Evolutionary conservation across 192 early-diverging fungal genomes (phyloP).

Genomic region (Dissophora globulifera): DNA sequence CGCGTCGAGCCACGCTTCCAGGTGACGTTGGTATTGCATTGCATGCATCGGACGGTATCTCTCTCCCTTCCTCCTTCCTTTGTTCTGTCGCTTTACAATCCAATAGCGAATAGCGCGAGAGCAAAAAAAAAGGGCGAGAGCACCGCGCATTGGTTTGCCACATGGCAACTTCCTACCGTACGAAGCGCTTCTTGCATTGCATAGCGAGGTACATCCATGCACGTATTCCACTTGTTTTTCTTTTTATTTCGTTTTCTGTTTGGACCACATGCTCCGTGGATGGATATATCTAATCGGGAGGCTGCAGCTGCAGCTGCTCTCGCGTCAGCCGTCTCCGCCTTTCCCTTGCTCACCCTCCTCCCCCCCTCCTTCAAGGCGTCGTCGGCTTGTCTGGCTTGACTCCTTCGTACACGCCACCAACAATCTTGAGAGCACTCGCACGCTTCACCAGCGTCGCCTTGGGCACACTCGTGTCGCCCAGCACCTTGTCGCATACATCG

Average conservation of each 20-base stretch:
- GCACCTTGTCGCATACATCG: slow-evolving; percentile 89
- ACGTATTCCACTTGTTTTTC: not conserved
- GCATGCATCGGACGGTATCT: too few relatives aligned
- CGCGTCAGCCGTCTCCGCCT: not conserved
- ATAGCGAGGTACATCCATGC: too few relatives aligned
- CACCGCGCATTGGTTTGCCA: too few relatives aligned
- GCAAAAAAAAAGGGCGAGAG: too few relatives aligned
- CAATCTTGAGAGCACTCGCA: slow-evolving; percentile 81
- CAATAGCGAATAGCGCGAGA: too few relatives aligned
- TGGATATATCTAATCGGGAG: slow-evolving; percentile 11
- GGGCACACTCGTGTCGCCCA: slow-evolving; percentile 72
- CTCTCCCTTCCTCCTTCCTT: too few relatives aligned
- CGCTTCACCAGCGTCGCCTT: slow-evolving; percentile 71
- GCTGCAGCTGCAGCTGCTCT: not conserved
- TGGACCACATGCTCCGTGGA: not conserved
- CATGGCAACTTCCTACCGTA: too few relatives aligned
- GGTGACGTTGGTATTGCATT: too few relatives aligned
- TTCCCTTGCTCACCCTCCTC: not conserved
- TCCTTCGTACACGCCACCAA: slow-evolving; percentile 87
- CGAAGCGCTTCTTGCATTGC: too few relatives aligned
- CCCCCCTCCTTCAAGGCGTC: not conserved
- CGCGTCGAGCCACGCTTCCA: too few relatives aligned
- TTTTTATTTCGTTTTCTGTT: not conserved
- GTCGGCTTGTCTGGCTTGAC: slow-evolving; percentile 68
- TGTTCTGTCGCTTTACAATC: too few relatives aligned